Base-by-base conservation (phyloP, 2,329 filamentous ascomycete species). In the Leptographium radiaticola region DNA sequence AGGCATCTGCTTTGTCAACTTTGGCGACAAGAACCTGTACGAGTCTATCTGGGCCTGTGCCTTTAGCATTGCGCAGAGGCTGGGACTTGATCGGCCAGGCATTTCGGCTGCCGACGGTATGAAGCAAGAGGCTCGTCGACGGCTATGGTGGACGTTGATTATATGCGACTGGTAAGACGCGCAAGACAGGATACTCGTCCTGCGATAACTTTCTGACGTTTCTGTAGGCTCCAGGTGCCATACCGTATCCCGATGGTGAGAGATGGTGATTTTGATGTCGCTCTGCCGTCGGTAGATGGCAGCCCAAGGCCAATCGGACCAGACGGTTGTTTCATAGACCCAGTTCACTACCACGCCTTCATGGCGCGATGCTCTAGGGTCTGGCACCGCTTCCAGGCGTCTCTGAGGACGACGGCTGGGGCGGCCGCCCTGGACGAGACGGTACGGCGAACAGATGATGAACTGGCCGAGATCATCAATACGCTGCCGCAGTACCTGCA, bases 21-120 rank as follows among this genome's bases (percentile, higher is more conserved):
- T 55, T 8, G 53, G 53, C 34, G 53, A 55, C 53, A 38, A 62
- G 59, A 2, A 43, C 55, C 6, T 59, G 18, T 46, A 50, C 46
- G 25, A 33, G 18, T 33, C 44, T 15, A 15, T 46, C 11, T 47
- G 40, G 38, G 15, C 36, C 11, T 42, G 18, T 8, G 49, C 38
- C 36, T 13, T 51, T 9, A 18, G 49, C 9, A 30, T 33, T 6
- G 49, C 36, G 13, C 49, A 51, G 38, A 13, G n/a, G 7, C 49
- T 51, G 10, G 38, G 38, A 6, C 34, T 51, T 0, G 36, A 50
- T 18, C 43, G 20, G 18, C 43, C 20, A 12, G 44, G 44, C 30
- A 15, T 33, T 7, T 31, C 25, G 3, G 44, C 44, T 11, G 44
- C 15, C 13, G 25, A 33, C 13, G 25, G 44, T 6, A 13, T 33